Percentiles rank a stretch among this genome's conserved stretches.
Conservation (phyloP, 352 stramenopile genomes). For the Phytophthora nicotianae region DNA sequence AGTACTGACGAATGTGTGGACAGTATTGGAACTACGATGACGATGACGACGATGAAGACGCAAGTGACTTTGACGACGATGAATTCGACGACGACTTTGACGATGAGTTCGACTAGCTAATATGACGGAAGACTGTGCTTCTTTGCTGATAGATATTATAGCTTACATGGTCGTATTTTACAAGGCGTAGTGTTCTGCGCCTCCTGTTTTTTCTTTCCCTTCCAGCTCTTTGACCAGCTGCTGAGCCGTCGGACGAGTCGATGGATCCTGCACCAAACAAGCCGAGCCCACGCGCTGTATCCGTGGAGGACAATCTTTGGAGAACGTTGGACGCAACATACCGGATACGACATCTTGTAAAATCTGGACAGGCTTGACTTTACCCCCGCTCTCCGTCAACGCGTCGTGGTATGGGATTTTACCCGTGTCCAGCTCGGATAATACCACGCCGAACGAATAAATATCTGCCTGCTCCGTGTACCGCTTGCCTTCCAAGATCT, state of each 20-base stretch:
- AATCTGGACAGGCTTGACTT: slow-evolving; percentile 44
- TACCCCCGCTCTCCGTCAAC: slow-evolving; percentile 17
- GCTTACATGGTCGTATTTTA: slow-evolving; percentile 2
- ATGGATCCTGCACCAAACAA: slow-evolving; percentile 32
- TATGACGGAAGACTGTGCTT: slow-evolving; percentile 23
- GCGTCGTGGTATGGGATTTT: slow-evolving; percentile 40
- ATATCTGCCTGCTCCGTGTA: slow-evolving; percentile 71
- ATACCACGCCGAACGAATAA: slow-evolving; percentile 72
- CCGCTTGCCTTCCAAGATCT: slow-evolving; percentile 60
- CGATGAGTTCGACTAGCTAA: slow-evolving; percentile 26
- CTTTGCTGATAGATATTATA: slow-evolving; percentile 19
- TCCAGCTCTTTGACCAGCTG: slow-evolving; percentile 17
- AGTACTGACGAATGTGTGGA: slow-evolving; percentile 3
- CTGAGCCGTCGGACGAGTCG: slow-evolving; percentile 9
- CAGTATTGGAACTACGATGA: slow-evolving; percentile 29
- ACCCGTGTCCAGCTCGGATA: slow-evolving; percentile 50
- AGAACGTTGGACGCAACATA: slow-evolving; percentile 48
- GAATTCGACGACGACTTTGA: slow-evolving; percentile 18
- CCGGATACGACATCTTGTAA: slow-evolving; percentile 53
- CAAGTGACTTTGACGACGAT: slow-evolving; percentile 45
- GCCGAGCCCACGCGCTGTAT: slow-evolving; percentile 32
- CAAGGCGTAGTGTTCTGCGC: slow-evolving; percentile 4
- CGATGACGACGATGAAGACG: slow-evolving; percentile 30
- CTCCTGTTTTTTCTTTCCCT: not conserved
- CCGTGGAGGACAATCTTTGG: slow-evolving; percentile 36